Base-by-base conservation (phyloP, 1,284 basidiomycete species). In the Rhodotorula sp. region DNA sequence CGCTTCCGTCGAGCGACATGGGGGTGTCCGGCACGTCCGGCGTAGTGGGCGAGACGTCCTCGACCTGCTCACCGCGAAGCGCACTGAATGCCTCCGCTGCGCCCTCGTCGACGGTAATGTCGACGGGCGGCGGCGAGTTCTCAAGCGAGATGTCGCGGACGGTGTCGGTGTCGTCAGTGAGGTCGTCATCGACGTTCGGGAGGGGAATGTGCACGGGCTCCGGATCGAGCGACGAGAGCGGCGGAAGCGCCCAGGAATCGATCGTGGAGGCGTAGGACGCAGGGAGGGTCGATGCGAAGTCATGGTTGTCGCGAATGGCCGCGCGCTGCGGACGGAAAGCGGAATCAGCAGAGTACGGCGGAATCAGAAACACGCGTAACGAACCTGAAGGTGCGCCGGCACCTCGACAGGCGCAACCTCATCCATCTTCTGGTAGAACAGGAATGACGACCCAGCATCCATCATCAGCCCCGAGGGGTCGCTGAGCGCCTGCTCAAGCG, bases 341-440 rank as follows among this genome's bases (percentile, higher is more conserved):
- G 22, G 46, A 22, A 10, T 21, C 22, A 19, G 17, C 3, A 15
- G 13, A 25, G 50, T 37, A 25, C 29, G 41, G 1, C 34, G 17
- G 34, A 22, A 36, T n/a, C 1, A 5, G 19, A 34, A 19, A 22
- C 15, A 48, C 8, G 57, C 12, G 19, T 8, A 44, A n/a, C 67
- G 51, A 2, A 72, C 66, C 57, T 63, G 51, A 37, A 70, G 61
- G 13, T 62, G 32, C 10, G 41, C 44, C 2, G 61, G 64, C 4
- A 67, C 55, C 10, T 44, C 51, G n/a, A 22, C 27, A n/a, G n/a
- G 32, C 27, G 61, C 48, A 21, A 19, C 67, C 21, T 61, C 61
- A 17, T 46, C 39, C 19, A 48, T 46, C 36, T 65, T 61, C n/a
- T 74, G 63, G 50, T 74, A 76, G 55, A 76, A 70, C 13, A 66